phyloP scores from a whole-genome alignment of 2,329 filamentous ascomycete genomes.

The Alternaria metachromatica region DNA sequence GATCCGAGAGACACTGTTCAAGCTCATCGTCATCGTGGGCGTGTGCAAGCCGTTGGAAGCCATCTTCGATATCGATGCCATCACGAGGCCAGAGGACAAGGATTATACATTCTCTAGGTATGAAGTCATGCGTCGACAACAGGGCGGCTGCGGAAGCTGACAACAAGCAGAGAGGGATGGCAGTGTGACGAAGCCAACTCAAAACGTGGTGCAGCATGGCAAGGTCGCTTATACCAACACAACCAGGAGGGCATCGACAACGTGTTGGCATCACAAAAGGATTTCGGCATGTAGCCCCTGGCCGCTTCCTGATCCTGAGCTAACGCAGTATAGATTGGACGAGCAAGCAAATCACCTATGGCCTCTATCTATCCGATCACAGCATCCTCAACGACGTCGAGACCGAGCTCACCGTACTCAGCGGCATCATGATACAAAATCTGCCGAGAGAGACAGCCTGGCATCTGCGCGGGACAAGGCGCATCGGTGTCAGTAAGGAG shows the following conservation, averaged over 20 bases:
- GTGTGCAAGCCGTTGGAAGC: conserved; percentile 69
- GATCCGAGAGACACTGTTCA: conserved; percentile 65
- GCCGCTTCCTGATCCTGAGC: background rate
- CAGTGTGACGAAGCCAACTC: conserved; percentile 63
- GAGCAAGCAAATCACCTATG: conserved; percentile 63
- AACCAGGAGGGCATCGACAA: conserved; percentile 53
- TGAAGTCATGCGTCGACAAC: background rate
- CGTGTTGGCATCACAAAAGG: conserved; percentile 53
- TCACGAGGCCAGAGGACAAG: conserved; percentile 63
- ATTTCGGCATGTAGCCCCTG: conserved; percentile 48
- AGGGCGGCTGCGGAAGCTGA: background rate
- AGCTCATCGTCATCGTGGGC: conserved; percentile 63
- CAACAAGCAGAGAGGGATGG: conserved; percentile 58
- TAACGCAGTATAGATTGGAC: conserved; percentile 54
- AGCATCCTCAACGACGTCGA: conserved; percentile 61
- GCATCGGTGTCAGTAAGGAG: conserved; percentile 56
- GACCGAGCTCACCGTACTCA: conserved; percentile 62
- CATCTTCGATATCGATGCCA: conserved; percentile 61
- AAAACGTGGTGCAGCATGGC: conserved; percentile 62
- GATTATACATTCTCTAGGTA: conserved; percentile 61
- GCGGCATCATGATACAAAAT: conserved; percentile 66
- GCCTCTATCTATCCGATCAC: conserved; percentile 64
- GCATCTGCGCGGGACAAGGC: conserved; percentile 60
- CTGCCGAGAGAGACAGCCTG: conserved; percentile 60
- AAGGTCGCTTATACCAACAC: conserved; percentile 62